Base-by-base conservation (phyloP, 305 asterid genomes). In the Lippia alba region DNA sequence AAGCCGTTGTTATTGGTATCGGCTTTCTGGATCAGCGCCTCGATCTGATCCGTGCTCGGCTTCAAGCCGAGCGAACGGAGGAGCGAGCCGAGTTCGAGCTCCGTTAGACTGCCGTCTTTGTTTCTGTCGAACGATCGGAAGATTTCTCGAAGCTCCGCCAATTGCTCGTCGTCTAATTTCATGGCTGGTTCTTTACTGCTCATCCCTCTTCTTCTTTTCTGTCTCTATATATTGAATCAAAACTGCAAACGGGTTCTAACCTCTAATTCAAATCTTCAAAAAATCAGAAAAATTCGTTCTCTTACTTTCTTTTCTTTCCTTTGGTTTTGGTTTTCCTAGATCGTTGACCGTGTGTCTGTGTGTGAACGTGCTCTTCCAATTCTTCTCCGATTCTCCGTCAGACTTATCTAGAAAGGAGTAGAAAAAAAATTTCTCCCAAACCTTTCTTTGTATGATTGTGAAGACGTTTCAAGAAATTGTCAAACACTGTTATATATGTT, bases 61-160 rank as follows among this genome's bases (percentile, higher is more conserved):
- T 87, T 88, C 69, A 93, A 70, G 7, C 98, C 96, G 6, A 91
- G 86, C 0, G 98, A 93, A n/a, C 97, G 86, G 14, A 93, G 64
- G 0, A 93, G 80, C 6, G 97, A 91, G 61, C 97, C 98, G 14
- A 93, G 96, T 80, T 93, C 98, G 30, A 93, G 86, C 67, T 93
- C 94, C 49, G 96, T 93, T 6, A 93, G 77, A 84, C 98, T 93
- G 14, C 97, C 98, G 74, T 91, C 98, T 78, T 89, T 87, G 86
- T 93, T 93, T 61, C 92, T 56, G 61, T 93, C 96, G 73, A 93
- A 93, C 5, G 97, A 86, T 71, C 96, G 87, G 90, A 93, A 93
- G 14, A 93, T 93, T 73, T 93, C 97, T 12, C 98, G 86, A 48
- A 93, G 90, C 86, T 91, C 96, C 30, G 91, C 70, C 32, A 93